A percentile compares a stretch with the other conserved stretches of the same genome.
Evolutionary conservation across 805 yeast species (phyloP).

Genomic region (Brettanomyces naardenensis): DNA sequence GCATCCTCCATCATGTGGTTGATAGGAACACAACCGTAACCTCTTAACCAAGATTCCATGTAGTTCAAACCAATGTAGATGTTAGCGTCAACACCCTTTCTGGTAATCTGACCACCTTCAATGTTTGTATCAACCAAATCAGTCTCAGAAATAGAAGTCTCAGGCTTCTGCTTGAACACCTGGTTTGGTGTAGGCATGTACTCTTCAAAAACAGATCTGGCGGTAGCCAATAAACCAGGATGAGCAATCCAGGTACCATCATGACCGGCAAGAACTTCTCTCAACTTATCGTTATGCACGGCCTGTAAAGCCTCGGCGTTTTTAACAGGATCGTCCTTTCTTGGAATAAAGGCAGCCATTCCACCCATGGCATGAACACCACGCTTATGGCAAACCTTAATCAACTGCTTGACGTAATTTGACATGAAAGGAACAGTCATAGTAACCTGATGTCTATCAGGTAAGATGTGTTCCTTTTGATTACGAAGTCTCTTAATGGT

Average conservation of each 20-base stretch:
- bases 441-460: slow-evolving; percentile 74
- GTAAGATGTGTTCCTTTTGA: slow-evolving; percentile 57
- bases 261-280: slow-evolving; percentile 74
- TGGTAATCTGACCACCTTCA: slow-evolving; percentile 55
- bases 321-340: slow-evolving; percentile 57
- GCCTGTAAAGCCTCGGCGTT: slow-evolving; percentile 64
- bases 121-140: slow-evolving; percentile 60
- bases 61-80: slow-evolving; percentile 70
- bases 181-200: slow-evolving; percentile 82
- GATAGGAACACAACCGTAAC: slow-evolving; percentile 80
- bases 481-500: slow-evolving; percentile 71
- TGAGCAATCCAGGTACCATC: slow-evolving; percentile 91
- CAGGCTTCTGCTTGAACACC: slow-evolving; percentile 40
- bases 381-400: slow-evolving; percentile 67
- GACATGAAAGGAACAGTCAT: slow-evolving; percentile 81
- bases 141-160: slow-evolving; percentile 36
- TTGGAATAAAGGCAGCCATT: slow-evolving; percentile 85
- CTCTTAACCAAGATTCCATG: slow-evolving; percentile 83
- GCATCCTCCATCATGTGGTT: slow-evolving; percentile 86
- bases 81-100: slow-evolving; percentile 62
- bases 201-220: slow-evolving; percentile 62
- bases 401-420: slow-evolving; percentile 65
- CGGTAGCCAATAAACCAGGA: slow-evolving; percentile 72
- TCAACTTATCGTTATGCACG: slow-evolving; percentile 65
- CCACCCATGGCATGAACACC: slow-evolving; percentile 87